Conservation (phyloP, 176 grass and related monocot genomes). For the Aegilops longissima region DNA sequence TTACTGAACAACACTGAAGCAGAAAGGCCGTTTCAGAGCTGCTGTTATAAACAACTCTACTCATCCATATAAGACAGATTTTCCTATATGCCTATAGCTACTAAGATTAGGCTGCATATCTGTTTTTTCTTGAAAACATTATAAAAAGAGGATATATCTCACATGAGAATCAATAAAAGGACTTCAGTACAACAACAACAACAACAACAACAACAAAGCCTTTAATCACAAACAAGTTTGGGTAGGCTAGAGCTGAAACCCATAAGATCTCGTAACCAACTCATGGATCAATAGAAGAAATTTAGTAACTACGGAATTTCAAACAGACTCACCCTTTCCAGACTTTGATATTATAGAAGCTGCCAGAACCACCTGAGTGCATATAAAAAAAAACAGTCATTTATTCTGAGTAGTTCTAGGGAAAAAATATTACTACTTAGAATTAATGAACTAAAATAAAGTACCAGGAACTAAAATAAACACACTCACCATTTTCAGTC, state of each 20-base stretch:
- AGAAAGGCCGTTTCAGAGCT: neutral
- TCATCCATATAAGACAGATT: neutral
- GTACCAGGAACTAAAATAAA: neutral
- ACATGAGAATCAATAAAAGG: neutral
- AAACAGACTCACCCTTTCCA: conserved; percentile 66
- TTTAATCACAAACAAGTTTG: no score
- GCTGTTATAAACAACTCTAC: neutral
- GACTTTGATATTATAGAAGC: conserved; percentile 70
- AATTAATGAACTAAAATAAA: conserved; percentile 11
- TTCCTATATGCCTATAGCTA: neutral
- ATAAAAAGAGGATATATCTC: neutral
- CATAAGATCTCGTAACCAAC: no score
- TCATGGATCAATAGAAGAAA: neutral
- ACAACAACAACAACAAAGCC: no score
- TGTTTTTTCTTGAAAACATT: neutral
- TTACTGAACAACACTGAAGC: neutral
- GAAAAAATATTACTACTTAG: neutral
- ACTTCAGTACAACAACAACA: neutral
- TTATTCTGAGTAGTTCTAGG: neutral
- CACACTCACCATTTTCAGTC: conserved; percentile 45
- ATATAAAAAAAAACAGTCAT: conserved; percentile 22
- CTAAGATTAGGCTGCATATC: neutral
- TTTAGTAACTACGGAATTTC: conserved; percentile 1
- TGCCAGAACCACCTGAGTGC: conserved; percentile 71
- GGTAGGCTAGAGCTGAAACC: no score